phyloP scores from a whole-genome alignment of 208 protist species.

The Trichomonas gallinae region DNA sequence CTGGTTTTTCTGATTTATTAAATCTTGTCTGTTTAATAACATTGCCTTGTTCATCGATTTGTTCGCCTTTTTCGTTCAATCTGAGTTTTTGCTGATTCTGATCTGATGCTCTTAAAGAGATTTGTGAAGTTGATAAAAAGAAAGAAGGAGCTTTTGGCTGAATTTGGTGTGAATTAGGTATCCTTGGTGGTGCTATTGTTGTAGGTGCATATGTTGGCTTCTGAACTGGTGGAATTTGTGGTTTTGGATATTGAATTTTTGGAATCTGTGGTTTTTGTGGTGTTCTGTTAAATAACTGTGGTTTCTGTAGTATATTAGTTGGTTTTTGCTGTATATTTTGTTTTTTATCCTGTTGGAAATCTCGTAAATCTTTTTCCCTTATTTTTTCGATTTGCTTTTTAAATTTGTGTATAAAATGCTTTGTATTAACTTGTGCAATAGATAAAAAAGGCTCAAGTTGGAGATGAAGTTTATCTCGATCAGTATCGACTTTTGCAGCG shows the following conservation, averaged over 20 bases:
- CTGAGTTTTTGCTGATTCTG: neutral
- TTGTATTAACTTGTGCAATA: neutral
- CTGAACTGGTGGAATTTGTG: neutral
- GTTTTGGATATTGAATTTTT: neutral
- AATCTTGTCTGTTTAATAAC: neutral
- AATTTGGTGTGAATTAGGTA: neutral
- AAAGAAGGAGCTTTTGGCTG: neutral
- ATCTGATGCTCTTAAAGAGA: neutral
- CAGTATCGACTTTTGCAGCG: neutral
- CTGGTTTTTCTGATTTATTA: neutral
- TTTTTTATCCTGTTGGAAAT: neutral
- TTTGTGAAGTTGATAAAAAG: neutral
- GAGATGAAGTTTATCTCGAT: neutral
- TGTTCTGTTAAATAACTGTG: neutral
- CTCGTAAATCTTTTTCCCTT: neutral
- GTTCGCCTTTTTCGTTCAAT: neutral
- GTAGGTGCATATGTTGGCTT: neutral
- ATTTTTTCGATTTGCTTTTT: neutral
- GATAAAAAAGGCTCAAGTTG: neutral
- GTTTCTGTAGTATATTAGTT: neutral
- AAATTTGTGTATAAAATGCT: neutral
- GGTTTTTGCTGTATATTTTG: neutral
- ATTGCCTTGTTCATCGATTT: constrained; percentile 6
- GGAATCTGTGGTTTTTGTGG: neutral
- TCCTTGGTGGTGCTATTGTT: neutral